Evolutionary conservation across 495 filamentous ascomycete genomes (phyloP).

Genomic region (Saxispiralis lemnorum): DNA sequence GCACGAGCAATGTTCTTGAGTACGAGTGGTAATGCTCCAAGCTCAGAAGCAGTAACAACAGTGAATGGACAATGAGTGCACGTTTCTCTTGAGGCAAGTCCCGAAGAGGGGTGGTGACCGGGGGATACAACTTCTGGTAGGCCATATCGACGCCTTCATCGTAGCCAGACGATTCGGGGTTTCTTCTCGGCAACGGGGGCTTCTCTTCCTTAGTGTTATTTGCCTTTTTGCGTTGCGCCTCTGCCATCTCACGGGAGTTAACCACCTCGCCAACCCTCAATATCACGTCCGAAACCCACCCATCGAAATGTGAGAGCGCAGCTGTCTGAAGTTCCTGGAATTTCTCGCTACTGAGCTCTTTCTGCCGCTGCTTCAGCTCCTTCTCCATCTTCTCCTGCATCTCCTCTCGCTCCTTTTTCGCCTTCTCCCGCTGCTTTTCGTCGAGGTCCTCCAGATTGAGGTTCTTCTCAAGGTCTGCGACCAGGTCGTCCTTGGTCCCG

Average conservation of each 20-base stretch:
- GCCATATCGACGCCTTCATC: constrained; percentile 15
- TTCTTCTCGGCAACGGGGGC: constrained; percentile 1
- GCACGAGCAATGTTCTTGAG: constrained; percentile 23
- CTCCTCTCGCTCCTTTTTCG: constrained; percentile 8
- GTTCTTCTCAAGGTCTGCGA: constrained; percentile 7
- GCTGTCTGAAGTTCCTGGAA: constrained; percentile 25
- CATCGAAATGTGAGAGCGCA: constrained; percentile 40
- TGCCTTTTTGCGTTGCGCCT: constrained; percentile 15
- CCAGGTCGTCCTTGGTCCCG: constrained; percentile 13
- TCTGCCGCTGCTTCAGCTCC: constrained; percentile 16
- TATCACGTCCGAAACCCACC: constrained; percentile 45
- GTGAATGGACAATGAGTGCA: constrained; percentile 22
- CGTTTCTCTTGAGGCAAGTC: constrained; percentile 18
- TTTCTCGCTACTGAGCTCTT: constrained; percentile 19
- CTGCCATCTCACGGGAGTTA: constrained; percentile 35
- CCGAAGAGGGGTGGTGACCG: constrained; percentile 16
- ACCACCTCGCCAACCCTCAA: constrained; percentile 47
- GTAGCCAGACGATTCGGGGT: constrained; percentile 12
- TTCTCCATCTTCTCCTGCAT: constrained; percentile 2
- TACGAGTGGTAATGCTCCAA: constrained; percentile 25
- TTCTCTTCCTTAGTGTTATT: constrained; percentile 4
- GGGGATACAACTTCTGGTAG: constrained; percentile 20
- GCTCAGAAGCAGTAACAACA: constrained; percentile 23
- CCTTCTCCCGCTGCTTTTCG: constrained; percentile 10
- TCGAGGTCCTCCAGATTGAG: constrained; percentile 7